Conservation (phyloP, 768 basidiomycete genomes). For the Pluteus cervinus region DNA sequence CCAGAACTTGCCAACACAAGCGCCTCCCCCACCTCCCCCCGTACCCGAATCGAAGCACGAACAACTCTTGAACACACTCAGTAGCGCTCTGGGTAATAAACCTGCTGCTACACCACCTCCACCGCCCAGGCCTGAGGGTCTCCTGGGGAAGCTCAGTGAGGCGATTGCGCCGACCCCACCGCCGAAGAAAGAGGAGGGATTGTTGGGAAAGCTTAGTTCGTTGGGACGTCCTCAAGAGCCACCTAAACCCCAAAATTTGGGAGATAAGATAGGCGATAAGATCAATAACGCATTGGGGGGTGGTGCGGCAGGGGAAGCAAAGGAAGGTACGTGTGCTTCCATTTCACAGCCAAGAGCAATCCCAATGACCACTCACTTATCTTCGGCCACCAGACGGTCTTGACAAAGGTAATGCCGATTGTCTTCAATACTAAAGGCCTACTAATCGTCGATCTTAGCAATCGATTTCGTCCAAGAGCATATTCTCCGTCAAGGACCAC, state of each 20-base stretch:
- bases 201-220: slow-evolving; percentile 9
- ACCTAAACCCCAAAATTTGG: slow-evolving; percentile 8
- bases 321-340: too few relatives aligned
- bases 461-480: slow-evolving; percentile 37
- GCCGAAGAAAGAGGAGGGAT: slow-evolving; percentile 2
- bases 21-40: slow-evolving; percentile 9
- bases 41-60: slow-evolving; percentile 5
- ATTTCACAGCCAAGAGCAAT: too few relatives aligned
- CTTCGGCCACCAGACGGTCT: too few relatives aligned
- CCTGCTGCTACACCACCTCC: slow-evolving; percentile 10
- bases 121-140: slow-evolving; percentile 5
- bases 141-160: slow-evolving; percentile 9
- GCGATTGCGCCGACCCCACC: neutral
- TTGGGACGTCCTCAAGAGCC: too few relatives aligned
- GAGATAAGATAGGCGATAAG: slow-evolving; percentile 4
- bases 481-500: slow-evolving; percentile 26
- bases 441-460: slow-evolving; percentile 17
- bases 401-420: too few relatives aligned
- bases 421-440: too few relatives aligned
- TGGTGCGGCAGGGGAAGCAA: slow-evolving; percentile 15
- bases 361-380: too few relatives aligned
- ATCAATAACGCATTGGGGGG: slow-evolving; percentile 19
- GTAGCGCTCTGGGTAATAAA: slow-evolving; percentile 5
- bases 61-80: slow-evolving; percentile 10
- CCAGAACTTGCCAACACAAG: neutral